phyloP scores from a whole-genome alignment of 73 alveolate genomes.

The Tetrahymena borealis region DNA sequence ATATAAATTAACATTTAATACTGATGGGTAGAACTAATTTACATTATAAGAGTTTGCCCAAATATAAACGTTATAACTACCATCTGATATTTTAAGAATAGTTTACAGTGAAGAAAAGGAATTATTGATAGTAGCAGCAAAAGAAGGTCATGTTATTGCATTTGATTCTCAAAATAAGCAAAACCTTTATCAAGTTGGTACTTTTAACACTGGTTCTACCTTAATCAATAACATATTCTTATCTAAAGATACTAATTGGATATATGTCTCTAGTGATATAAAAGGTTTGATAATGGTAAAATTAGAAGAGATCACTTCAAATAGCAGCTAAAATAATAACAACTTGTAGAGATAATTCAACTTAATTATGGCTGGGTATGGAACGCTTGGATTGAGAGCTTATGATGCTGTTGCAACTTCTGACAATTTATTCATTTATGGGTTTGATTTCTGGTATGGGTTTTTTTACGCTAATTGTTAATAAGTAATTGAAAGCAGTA shows the following conservation, averaged over 20 bases:
- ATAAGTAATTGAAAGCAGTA: too few relatives aligned
- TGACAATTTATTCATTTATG: not conserved
- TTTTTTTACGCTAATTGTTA: not conserved
- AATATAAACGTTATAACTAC: too few relatives aligned
- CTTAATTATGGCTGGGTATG: not conserved
- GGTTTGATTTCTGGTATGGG: not conserved
- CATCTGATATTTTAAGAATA: not conserved
- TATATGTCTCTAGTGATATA: not conserved
- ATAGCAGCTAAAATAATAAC: too few relatives aligned
- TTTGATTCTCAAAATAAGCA: not conserved
- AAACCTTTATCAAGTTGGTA: not conserved
- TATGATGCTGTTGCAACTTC: not conserved
- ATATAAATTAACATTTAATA: too few relatives aligned
- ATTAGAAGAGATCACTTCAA: not conserved
- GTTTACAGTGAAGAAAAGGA: not conserved
- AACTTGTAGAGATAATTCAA: not conserved
- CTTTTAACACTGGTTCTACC: not conserved
- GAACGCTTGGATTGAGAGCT: not conserved
- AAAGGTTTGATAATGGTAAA: not conserved
- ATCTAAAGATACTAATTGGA: not conserved
- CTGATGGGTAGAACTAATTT: too few relatives aligned
- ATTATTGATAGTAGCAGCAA: not conserved
- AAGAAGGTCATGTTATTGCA: not conserved
- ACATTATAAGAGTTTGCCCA: not conserved
- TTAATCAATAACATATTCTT: too few relatives aligned